Base-by-base conservation (phyloP, 306 rosid genomes). In the Ziziphus jujuba region DNA sequence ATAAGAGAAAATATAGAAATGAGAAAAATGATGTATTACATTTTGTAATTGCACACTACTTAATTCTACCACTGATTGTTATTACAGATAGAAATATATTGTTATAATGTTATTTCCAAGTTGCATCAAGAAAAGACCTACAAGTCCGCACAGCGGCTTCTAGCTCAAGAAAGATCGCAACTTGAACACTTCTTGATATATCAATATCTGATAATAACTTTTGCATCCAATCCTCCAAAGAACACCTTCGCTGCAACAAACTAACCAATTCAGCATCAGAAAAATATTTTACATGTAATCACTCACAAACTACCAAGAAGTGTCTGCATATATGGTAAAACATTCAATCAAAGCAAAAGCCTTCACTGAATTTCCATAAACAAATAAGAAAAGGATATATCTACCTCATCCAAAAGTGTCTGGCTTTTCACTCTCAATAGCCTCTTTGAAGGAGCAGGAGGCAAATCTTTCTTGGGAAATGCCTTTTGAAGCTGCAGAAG, bases 141-240 rank as follows among this genome's bases (percentile, higher is more conserved):
- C 98, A 82, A 36, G 89, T 84, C 76, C 98, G 85, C 73, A 83
- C 98, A 74, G 97, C 90, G 73, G 97, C 97, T 86, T 93, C 98
- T 44, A 93, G 93, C 88, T 93, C 98, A 56, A 93, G 95, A 82
- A 90, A 90, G 13, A 78, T 83, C 43, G 96, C 98, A 51, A 80
- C 84, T 15, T 82, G 80, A 33, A 81, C 90, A 86, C 96, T 93
- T 86, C 98, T 85, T 54, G 98, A 90, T 71, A 90, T 50, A 47
- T 84, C 90, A 71, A 93, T 86, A 71, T 93, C 96, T 0, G 97
- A 93, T 62, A 93, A 74, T 67, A 93, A 52, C 73, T 85, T 93
- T 57, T 84, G 84, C 80, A 88, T 81, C 97, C 98, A 90, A 71
- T 88, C 89, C 77, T 86, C 96, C 81, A 93, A 68, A 47, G 85